These are phyloP conservation scores for Aurifilum marmelostoma DNA, from an alignment of 2,329 filamentous ascomycete genomes.

Conservation along the genomic window DNA sequence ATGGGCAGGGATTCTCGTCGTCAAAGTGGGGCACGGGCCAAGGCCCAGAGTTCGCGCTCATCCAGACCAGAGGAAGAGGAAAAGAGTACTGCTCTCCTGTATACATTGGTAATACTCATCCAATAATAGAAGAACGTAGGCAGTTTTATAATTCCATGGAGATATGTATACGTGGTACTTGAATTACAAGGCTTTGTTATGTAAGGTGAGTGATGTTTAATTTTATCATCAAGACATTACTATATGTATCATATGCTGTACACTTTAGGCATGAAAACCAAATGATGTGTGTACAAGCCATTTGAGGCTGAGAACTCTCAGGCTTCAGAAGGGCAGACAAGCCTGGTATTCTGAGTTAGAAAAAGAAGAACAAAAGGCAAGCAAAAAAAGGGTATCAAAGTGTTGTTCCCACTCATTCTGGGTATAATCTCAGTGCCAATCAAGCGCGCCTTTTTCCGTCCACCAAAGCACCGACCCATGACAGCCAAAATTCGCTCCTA, in stretches of 20 bases:
- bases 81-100: neutral
- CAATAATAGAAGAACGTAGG: no score
- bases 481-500: neutral
- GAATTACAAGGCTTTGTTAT: neutral
- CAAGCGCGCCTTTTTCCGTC: neutral
- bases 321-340: slow-evolving; percentile 10
- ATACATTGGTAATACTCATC: neutral
- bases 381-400: slow-evolving; percentile 29
- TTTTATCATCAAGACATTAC: slow-evolving; percentile 24
- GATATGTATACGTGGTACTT: neutral
- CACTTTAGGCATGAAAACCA: slow-evolving; percentile 5
- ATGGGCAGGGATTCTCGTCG: slow-evolving; percentile 4
- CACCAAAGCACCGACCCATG: neutral
- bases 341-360: slow-evolving; percentile 17
- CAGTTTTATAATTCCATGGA: no score
- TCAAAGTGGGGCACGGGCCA: neutral
- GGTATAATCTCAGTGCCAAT: slow-evolving; percentile 13
- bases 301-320: neutral
- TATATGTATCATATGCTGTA: slow-evolving; percentile 17
- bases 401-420: slow-evolving; percentile 4
- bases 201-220: neutral
- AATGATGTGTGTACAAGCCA: neutral
- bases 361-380: slow-evolving; percentile 15
- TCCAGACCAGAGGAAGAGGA: neutral
- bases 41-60: neutral